phyloP scores from a whole-genome alignment of 495 filamentous ascomycete species.

The Lichina pygmaea region DNA sequence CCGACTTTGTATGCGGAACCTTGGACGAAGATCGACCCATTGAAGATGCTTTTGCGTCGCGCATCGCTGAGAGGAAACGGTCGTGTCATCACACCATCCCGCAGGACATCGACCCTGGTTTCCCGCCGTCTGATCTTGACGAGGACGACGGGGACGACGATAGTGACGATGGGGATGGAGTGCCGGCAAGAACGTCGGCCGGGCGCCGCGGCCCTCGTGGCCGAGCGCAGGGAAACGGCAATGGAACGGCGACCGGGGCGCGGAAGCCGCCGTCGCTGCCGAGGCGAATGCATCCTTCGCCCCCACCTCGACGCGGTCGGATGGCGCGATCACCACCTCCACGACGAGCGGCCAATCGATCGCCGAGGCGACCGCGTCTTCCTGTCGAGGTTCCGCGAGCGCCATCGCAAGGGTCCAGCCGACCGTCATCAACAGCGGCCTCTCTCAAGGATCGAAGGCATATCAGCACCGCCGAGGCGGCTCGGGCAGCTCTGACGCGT shows the following conservation, averaged over 20 bases:
- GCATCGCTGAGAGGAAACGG: constrained; percentile 51
- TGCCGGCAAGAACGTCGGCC: constrained; percentile 8
- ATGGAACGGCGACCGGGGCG: constrained; percentile 10
- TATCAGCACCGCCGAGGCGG: background rate
- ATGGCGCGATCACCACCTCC: constrained; percentile 28
- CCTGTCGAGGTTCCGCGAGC: background rate
- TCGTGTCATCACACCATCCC: constrained; percentile 55
- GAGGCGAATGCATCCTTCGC: constrained; percentile 18
- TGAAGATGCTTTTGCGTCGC: constrained; percentile 74
- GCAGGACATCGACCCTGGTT: constrained; percentile 93
- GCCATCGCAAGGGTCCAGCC: background rate
- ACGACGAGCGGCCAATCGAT: constrained; percentile 34
- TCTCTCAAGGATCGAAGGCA: background rate
- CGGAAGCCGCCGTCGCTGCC: constrained; percentile 1
- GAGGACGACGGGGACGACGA: constrained; percentile 38
- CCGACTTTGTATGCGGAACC: constrained; percentile 93
- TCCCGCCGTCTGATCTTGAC: constrained; percentile 78
- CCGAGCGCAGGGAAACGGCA: constrained; percentile 11
- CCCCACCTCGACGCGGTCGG: constrained; percentile 11
- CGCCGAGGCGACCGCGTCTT: constrained; percentile 35
- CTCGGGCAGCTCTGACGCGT: constrained; percentile 18
- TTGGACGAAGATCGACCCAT: constrained; percentile 86
- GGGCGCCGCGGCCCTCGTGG: constrained; percentile 10
- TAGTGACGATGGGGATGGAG: constrained; percentile 26
- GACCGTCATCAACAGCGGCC: background rate